Base-by-base conservation (phyloP, 2,329 filamentous ascomycete genomes). In the Blastomyces gilchristii region DNA sequence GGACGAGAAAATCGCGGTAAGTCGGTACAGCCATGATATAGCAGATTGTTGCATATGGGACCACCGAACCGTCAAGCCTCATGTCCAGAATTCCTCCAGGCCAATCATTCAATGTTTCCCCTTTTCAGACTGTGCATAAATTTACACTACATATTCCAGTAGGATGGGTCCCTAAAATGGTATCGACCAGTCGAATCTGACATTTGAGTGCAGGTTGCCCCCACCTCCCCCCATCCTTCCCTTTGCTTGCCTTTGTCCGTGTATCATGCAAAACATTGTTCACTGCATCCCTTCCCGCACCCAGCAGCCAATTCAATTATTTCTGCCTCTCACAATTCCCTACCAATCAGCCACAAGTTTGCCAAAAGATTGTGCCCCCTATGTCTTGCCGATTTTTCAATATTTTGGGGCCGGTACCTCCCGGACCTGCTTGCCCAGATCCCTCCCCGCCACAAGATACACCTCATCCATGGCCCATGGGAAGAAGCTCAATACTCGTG, bases 261-360 rank as follows among this genome's bases (percentile, higher is more conserved):
- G 57, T 49, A 47, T 59, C 41, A 59, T 59, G 57, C 57, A 59
- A 59, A 59, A 47, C 57, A 59, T 59, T 59, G 37, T 59, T 47
- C 43, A 25, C 37, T 59, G 41, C 57, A 59, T 47, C 41, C 25
- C 57, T 59, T 59, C 41, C 57, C 57, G 57, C 41, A 47, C 57
- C 43, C 18, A 9, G 41, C 57, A 59, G 12, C 57, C 57, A 47
- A 59, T 59, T 59, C 41, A 28, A 58, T 59, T 31, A 18, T 59
- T 45, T 59, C 22, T 59, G 25, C 25, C 25, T 47, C 18, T 59
- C 22, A 59, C 34, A 47, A 47, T 34, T 59, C 25, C 28, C 22
- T 14, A 9, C 57, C 39, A 49, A 59, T 59, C 39, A 59, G 57
- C 25, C 5, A n/a, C 22, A 59, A 34, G 41, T 5, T 11, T 59